Percentiles rank a stretch among this genome's conserved stretches.
Conservation (phyloP, 345 rosid species). For the Turritis glabra region DNA sequence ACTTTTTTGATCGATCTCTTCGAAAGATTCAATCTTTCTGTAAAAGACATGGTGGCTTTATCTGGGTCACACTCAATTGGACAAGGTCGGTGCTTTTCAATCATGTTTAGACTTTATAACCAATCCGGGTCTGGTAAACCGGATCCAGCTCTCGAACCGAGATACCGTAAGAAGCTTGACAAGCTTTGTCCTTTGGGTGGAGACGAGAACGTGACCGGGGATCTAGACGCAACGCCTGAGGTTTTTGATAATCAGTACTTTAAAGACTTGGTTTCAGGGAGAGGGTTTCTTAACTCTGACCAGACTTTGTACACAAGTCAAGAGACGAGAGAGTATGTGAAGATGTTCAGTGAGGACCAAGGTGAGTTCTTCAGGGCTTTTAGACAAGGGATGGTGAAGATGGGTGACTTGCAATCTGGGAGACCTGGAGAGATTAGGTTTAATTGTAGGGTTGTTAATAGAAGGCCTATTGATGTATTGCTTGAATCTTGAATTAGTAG, state of each 20-base stretch:
- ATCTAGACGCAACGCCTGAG: slow-evolving; percentile 70
- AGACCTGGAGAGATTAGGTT: slow-evolving; percentile 69
- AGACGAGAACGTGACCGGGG: slow-evolving; percentile 68
- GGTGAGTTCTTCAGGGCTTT: slow-evolving; percentile 64
- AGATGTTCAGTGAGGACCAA: slow-evolving; percentile 52
- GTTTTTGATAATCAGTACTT: slow-evolving; percentile 77
- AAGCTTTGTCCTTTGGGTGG: slow-evolving; percentile 70
- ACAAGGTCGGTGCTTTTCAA: slow-evolving; percentile 81
- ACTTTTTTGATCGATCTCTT: slow-evolving; percentile 10
- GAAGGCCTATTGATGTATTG: slow-evolving; percentile 35
- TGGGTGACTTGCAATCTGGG: slow-evolving; percentile 82
- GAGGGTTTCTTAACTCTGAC: slow-evolving; percentile 92
- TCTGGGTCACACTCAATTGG: slow-evolving; percentile 98
- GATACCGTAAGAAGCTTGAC: slow-evolving; percentile 52
- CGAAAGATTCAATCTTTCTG: slow-evolving; percentile 53
- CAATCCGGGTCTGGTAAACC: slow-evolving; percentile 66
- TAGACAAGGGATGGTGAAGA: slow-evolving; percentile 72
- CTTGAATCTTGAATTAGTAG: neutral
- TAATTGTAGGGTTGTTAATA: slow-evolving; percentile 66
- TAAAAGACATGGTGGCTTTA: slow-evolving; percentile 81
- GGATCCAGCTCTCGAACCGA: slow-evolving; percentile 68
- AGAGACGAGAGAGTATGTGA: slow-evolving; percentile 58
- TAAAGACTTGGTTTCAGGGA: slow-evolving; percentile 76
- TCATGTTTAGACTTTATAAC: slow-evolving; percentile 86
- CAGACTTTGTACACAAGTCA: slow-evolving; percentile 63